Conservation (phyloP, 1,284 basidiomycete genomes). For the Serendipita sp. region DNA sequence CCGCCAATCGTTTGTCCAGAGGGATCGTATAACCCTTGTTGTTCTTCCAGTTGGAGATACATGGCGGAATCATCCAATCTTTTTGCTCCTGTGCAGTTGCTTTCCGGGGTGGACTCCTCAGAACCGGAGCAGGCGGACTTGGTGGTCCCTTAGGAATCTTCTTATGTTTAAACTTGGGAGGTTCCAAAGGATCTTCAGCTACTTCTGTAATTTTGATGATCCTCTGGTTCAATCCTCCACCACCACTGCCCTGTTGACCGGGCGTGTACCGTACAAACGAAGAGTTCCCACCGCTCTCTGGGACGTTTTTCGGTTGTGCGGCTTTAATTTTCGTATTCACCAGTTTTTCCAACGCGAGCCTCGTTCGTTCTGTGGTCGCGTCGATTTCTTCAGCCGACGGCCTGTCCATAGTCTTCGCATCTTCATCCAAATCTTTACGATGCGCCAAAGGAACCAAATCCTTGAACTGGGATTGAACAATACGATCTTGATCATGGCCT, state of each 20-base stretch:
- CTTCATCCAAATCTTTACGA: constrained; percentile 75
- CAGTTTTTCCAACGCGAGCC: constrained; percentile 82
- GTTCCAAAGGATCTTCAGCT: constrained; percentile 93
- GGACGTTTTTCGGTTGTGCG: constrained; percentile 81
- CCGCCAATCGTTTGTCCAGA: constrained; percentile 93
- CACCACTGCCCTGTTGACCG: constrained; percentile 55
- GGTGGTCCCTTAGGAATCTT: constrained; percentile 94
- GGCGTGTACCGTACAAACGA: constrained; percentile 94
- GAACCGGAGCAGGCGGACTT: constrained; percentile 91
- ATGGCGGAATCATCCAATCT: constrained; percentile 99
- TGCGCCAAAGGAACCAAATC: constrained; percentile 89
- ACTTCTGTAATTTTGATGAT: constrained; percentile 99
- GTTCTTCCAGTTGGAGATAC: constrained; percentile 99
- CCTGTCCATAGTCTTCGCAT: constrained; percentile 65
- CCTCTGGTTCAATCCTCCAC: constrained; percentile 65
- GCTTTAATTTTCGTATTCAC: constrained; percentile 95
- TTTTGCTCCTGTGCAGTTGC: constrained; percentile 96
- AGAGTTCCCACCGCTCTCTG: constrained; percentile 63
- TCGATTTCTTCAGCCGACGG: constrained; percentile 86
- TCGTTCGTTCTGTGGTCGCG: constrained; percentile 79
- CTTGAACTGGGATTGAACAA: constrained; percentile 90
- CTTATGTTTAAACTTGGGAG: constrained; percentile 94
- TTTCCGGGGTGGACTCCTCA: constrained; percentile 90
- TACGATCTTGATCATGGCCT: constrained; percentile 74
- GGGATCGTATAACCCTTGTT: constrained; percentile 99